Evolutionary conservation across 2,329 filamentous ascomycete genomes (phyloP).

Genomic region (Colletotrichum sp.): DNA sequence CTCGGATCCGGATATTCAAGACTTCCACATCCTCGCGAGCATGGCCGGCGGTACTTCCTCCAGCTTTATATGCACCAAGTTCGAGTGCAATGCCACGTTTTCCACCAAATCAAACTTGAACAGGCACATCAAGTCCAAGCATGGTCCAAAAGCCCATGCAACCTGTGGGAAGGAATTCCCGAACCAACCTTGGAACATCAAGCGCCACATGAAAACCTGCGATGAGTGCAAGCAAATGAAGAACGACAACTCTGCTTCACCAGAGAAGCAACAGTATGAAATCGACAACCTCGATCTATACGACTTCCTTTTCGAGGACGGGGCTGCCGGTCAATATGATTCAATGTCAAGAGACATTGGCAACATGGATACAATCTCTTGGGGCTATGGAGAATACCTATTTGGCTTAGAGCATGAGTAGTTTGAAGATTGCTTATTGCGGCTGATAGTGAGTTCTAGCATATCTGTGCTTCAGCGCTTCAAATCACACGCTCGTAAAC

Average conservation of each 20-base stretch:
- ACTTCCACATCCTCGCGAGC: no score
- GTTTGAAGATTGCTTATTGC: no score
- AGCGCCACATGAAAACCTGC: fast-evolving
- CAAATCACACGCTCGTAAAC: no score
- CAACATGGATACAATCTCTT: neutral
- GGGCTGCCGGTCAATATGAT: neutral
- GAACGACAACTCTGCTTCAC: fast-evolving
- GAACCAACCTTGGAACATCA: neutral
- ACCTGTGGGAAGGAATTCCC: neutral
- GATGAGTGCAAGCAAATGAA: neutral
- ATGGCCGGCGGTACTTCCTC: no score
- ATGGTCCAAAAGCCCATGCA: fast-evolving
- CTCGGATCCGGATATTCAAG: no score
- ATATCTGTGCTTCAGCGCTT: no score
- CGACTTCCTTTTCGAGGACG: neutral
- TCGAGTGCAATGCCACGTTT: fast-evolving
- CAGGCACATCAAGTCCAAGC: neutral
- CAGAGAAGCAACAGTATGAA: neutral
- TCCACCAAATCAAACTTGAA: neutral
- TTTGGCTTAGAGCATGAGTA: no score
- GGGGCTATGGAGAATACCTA: fast-evolving
- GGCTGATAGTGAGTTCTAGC: no score
- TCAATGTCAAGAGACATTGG: fast-evolving
- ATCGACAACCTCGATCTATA: neutral
- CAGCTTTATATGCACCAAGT: no score